These are phyloP conservation scores for Physcomitrellopsis africana DNA, from an alignment of 225 moss, liverwort and hornwort genomes.

Conservation along the genomic window DNA sequence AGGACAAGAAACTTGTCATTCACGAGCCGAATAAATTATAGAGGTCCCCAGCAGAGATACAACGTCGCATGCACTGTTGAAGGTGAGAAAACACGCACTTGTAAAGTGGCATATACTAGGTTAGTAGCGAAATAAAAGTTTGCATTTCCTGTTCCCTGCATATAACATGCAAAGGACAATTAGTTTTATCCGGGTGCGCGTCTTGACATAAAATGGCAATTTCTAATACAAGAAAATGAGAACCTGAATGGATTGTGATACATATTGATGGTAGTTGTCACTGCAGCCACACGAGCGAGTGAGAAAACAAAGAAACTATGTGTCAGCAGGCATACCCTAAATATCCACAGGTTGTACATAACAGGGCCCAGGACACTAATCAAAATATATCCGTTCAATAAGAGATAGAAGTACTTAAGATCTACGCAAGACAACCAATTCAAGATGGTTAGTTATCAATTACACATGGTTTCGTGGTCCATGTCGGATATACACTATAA, in stretches of 20 bases:
- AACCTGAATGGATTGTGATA: background rate
- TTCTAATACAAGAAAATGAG: background rate
- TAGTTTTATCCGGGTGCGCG: background rate
- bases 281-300: background rate
- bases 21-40: background rate
- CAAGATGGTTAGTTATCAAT: slow-evolving; percentile 12
- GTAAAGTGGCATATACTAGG: slow-evolving; percentile 78
- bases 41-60: background rate
- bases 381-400: slow-evolving; percentile 83
- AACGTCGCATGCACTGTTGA: background rate
- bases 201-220: background rate
- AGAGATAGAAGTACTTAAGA: slow-evolving; percentile 74
- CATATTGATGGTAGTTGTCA: too few species aligned
- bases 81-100: slow-evolving; percentile 57
- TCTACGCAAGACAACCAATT: slow-evolving; percentile 47
- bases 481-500: slow-evolving; percentile 6
- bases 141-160: slow-evolving; percentile 94
- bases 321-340: slow-evolving; percentile 60
- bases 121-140: slow-evolving; percentile 96
- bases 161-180: slow-evolving; percentile 7
- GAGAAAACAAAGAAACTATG: background rate
- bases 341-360: slow-evolving; percentile 97
- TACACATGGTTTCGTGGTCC: background rate
- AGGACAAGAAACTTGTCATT: slow-evolving; percentile 5
- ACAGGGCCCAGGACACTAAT: slow-evolving; percentile 84